A percentile compares a stretch with the other conserved stretches of the same genome.
Conservation (phyloP, 441 rosid species). For the Gossypium armourianum region DNA sequence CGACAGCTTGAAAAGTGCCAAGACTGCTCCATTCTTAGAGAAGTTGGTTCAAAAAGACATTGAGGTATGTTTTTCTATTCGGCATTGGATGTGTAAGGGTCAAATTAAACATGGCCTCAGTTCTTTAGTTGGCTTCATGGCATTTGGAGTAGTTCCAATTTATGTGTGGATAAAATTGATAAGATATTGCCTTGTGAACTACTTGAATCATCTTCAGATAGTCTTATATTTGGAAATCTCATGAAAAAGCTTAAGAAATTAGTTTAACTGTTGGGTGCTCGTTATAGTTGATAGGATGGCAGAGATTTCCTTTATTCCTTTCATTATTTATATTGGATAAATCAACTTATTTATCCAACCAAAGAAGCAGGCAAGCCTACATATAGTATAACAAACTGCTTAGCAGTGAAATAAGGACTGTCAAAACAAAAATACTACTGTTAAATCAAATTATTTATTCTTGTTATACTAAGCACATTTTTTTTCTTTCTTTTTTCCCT, state of each 20-base stretch:
- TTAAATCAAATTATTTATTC: background rate
- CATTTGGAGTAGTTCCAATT: background rate
- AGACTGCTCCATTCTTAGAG: conserved; percentile 88
- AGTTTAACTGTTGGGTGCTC: background rate
- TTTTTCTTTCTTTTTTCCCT: background rate
- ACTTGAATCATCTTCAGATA: background rate
- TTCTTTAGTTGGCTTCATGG: background rate
- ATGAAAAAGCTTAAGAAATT: background rate
- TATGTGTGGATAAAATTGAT: background rate
- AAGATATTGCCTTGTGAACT: background rate
- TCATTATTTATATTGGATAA: background rate
- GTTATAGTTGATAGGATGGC: background rate
- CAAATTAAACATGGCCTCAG: background rate
- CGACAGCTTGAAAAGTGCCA: conserved; percentile 85
- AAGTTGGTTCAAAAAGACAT: conserved; percentile 67
- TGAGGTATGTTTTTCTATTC: conserved; percentile 33
- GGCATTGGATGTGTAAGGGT: background rate
- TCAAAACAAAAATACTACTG: background rate
- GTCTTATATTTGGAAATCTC: background rate
- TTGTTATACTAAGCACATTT: background rate
- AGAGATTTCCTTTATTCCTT: background rate
- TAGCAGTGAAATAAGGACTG: background rate
- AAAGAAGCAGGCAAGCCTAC: background rate
- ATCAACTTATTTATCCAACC: background rate
- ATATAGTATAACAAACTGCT: background rate